phyloP scores from a whole-genome alignment of 116 monocot species.

The Papilionanthe hybrid region DNA sequence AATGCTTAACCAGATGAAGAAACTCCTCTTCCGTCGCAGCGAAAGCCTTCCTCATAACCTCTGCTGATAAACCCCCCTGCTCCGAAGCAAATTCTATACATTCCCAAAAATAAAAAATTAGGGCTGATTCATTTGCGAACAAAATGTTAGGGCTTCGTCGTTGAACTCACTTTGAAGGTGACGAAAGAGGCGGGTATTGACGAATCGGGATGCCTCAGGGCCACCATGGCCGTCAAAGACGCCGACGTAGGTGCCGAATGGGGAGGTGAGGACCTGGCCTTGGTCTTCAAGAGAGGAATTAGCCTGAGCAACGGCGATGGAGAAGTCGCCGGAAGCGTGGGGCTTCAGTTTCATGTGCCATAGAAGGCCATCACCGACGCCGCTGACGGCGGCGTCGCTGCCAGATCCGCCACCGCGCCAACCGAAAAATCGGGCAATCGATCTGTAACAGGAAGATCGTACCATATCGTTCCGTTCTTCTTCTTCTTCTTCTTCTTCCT shows the following conservation, averaged over 20 bases:
- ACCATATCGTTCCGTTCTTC: slow-evolving; percentile 6
- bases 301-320: slow-evolving; percentile 85
- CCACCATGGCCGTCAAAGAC: slow-evolving; percentile 95
- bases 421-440: slow-evolving; percentile 52
- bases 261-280: slow-evolving; percentile 69
- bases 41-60: slow-evolving; percentile 76
- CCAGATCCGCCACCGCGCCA: slow-evolving; percentile 19
- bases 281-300: slow-evolving; percentile 82
- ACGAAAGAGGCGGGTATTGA: slow-evolving; percentile 55
- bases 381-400: slow-evolving; percentile 2
- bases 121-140: slow-evolving; percentile 30
- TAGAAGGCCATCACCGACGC: slow-evolving; percentile 40
- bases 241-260: slow-evolving; percentile 68
- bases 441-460: slow-evolving; percentile 27
- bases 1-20: slow-evolving; percentile 48
- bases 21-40: slow-evolving; percentile 85
- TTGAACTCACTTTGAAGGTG: slow-evolving; percentile 51
- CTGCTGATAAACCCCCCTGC: slow-evolving; percentile 72
- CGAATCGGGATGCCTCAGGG: slow-evolving; percentile 87
- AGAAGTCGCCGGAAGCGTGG: slow-evolving; percentile 86
- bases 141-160: background rate
- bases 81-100: slow-evolving; percentile 62
- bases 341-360: slow-evolving; percentile 79
- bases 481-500: background rate
- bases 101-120: slow-evolving; percentile 5